Percentiles rank a stretch among this genome's conserved stretches.
Conservation (phyloP, 768 basidiomycete genomes). For the Sporobolomyces roseus region DNA sequence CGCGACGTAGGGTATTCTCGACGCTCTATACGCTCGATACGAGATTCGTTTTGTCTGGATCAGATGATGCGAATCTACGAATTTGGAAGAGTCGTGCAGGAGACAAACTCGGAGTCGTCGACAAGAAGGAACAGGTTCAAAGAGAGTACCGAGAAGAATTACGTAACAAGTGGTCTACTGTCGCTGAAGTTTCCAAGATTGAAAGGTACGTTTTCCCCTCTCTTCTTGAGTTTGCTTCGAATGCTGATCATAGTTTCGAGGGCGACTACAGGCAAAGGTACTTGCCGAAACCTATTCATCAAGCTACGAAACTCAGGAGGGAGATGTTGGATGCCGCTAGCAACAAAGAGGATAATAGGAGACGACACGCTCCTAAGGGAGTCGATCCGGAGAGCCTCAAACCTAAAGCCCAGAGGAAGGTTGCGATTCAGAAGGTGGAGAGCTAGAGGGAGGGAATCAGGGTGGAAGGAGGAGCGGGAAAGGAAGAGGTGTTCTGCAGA, state of each 20-base stretch:
- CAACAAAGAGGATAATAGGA: constrained; percentile 87
- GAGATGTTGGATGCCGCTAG: constrained; percentile 85
- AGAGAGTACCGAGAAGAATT: constrained; percentile 89
- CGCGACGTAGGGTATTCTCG: constrained; percentile 68
- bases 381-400: constrained; percentile 73
- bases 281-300: constrained; percentile 84
- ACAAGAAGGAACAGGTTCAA: constrained; percentile 80
- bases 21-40: constrained; percentile 84
- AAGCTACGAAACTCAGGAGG: constrained; percentile 77
- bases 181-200: constrained; percentile 73
- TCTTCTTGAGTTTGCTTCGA: constrained; percentile 15
- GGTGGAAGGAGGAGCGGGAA: background rate
- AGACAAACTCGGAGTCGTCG: constrained; percentile 84
- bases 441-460: constrained; percentile 39
- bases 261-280: constrained; percentile 72
- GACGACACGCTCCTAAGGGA: constrained; percentile 70
- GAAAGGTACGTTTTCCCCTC: constrained; percentile 59
- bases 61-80: constrained; percentile 46
- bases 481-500: background rate
- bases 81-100: constrained; percentile 65
- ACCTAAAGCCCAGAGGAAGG: constrained; percentile 87
- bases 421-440: constrained; percentile 77
- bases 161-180: constrained; percentile 81
- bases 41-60: constrained; percentile 51
- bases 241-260: background rate